Percentiles rank a stretch among this genome's conserved stretches.
Evolutionary conservation across 2,329 filamentous ascomycete species (phyloP).

Genomic region (Seiridium unicorne): DNA sequence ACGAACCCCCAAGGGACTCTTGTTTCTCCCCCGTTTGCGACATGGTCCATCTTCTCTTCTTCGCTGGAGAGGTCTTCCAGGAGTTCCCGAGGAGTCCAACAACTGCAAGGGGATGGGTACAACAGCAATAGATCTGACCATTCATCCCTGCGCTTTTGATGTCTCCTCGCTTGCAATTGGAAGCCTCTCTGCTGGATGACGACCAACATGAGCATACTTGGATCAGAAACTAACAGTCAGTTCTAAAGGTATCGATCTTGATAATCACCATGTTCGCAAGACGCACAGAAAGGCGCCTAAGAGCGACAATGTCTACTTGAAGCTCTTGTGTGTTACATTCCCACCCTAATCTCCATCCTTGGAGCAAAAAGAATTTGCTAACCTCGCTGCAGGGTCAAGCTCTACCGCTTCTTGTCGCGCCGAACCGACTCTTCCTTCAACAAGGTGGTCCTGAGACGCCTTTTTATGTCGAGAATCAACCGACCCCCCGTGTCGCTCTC

Average conservation of each 20-base stretch:
- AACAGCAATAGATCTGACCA: not conserved
- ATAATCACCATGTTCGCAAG: constrained; percentile 66
- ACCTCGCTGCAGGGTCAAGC: constrained; percentile 66
- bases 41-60: constrained; percentile 6
- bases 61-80: constrained; percentile 11
- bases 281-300: constrained; percentile 92
- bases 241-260: constrained; percentile 69
- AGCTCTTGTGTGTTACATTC: constrained; percentile 61
- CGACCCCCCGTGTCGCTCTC: constrained; percentile 92
- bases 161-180: not conserved
- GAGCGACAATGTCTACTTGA: constrained; percentile 97
- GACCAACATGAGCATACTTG: constrained; percentile 58
- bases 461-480: constrained; percentile 99
- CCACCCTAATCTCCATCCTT: not conserved
- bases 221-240: constrained; percentile 60
- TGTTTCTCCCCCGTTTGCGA: constrained; percentile 2
- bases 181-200: constrained; percentile 13
- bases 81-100: not conserved
- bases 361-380: not conserved
- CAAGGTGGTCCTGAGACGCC: constrained; percentile 94
- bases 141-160: not conserved
- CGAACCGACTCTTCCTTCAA: constrained; percentile 98
- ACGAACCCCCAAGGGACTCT: not conserved
- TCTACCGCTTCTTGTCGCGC: constrained; percentile 94
- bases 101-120: not conserved